These are phyloP conservation scores for Mikania micrantha DNA, from an alignment of 129 eudicot genomes.

Conservation along the genomic window DNA sequence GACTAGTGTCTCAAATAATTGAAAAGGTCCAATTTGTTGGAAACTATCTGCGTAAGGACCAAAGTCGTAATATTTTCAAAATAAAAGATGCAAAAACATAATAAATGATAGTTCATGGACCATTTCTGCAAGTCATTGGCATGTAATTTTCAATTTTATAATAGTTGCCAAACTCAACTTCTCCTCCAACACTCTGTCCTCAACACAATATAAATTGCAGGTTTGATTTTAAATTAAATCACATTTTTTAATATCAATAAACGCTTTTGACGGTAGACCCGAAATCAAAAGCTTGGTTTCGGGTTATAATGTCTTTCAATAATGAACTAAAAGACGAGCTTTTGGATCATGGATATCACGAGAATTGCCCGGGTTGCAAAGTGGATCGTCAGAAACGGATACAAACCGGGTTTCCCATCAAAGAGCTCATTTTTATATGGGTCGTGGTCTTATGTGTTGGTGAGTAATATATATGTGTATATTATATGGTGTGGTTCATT, in stretches of 20 bases:
- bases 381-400: slow-evolving; percentile 22
- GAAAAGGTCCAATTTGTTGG: not conserved
- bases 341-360: slow-evolving; percentile 19
- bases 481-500: no score
- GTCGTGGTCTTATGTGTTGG: slow-evolving; percentile 25
- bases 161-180: not conserved
- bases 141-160: not conserved
- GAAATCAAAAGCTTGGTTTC: not conserved
- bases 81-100: not conserved
- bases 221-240: not conserved
- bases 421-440: slow-evolving; percentile 24
- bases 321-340: not conserved
- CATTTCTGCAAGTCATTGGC: not conserved
- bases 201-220: not conserved
- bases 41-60: not conserved
- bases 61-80: not conserved
- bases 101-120: not conserved
- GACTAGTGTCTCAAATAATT: no score
- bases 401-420: slow-evolving; percentile 20
- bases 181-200: not conserved
- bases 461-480: slow-evolving; percentile 15
- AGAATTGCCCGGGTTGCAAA: slow-evolving; percentile 34
- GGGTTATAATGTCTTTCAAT: not conserved
- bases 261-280: not conserved
- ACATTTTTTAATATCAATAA: not conserved